Percentiles rank a stretch among this genome's conserved stretches.
Evolutionary conservation across 179 eudicot species (phyloP).

Genomic region (Spergularia azorica): DNA sequence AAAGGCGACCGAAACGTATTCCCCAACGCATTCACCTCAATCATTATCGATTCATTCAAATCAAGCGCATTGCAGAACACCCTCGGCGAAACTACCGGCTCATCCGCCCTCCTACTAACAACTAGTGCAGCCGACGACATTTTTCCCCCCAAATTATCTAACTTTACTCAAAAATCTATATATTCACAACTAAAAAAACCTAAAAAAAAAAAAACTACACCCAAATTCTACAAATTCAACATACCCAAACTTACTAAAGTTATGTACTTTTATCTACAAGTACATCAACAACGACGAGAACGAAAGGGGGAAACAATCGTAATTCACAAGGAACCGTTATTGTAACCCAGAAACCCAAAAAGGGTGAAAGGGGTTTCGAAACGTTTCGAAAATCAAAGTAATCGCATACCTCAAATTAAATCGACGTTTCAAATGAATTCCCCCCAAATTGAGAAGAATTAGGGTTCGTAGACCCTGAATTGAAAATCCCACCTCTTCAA

Average conservation of each 20-base stretch:
- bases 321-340: slow-evolving; percentile 9
- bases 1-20: slow-evolving; percentile 49
- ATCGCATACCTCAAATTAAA: neutral
- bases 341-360: slow-evolving; percentile 14
- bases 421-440: neutral
- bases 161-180: slow-evolving; percentile 20
- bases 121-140: slow-evolving; percentile 86
- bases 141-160: slow-evolving; percentile 19
- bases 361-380: neutral
- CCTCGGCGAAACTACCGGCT: slow-evolving; percentile 35
- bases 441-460: neutral
- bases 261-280: slow-evolving; percentile 6
- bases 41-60: slow-evolving; percentile 51
- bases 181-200: slow-evolving; percentile 16
- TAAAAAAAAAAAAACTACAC: neutral
- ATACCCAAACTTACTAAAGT: no score
- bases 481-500: neutral
- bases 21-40: slow-evolving; percentile 61
- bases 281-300: neutral
- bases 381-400: slow-evolving; percentile 14
- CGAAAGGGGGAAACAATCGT: neutral
- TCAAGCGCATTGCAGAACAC: slow-evolving; percentile 32
- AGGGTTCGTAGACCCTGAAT: neutral
- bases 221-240: slow-evolving; percentile 17
- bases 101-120: slow-evolving; percentile 47